These are phyloP conservation scores for Cryptosporidium bovis DNA, from an alignment of 169 alveolate genomes.

Conservation along the genomic window DNA sequence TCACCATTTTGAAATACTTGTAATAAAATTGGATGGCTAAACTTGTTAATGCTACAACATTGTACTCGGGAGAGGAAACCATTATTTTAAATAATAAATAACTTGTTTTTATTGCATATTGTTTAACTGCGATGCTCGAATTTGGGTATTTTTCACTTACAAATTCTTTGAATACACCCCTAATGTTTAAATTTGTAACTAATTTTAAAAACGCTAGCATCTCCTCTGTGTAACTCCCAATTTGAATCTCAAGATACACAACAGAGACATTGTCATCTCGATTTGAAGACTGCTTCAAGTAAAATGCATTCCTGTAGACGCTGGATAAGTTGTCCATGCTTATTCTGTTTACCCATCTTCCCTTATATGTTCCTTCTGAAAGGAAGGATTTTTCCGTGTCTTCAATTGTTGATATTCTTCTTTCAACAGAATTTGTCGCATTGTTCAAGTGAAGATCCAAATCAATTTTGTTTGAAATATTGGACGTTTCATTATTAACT, in stretches of 20 bases:
- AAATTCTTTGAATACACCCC: constrained; percentile 10
- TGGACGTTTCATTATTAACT: too few relatives aligned
- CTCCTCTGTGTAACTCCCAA: constrained; percentile 38
- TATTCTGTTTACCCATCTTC: constrained; percentile 26
- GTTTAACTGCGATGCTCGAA: constrained; percentile 5
- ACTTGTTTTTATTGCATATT: constrained; percentile 7
- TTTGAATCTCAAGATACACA: constrained; percentile 33
- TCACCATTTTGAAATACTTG: constrained; percentile 23
- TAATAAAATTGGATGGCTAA: constrained; percentile 33
- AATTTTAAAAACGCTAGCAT: constrained; percentile 32
- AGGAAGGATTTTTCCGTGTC: constrained; percentile 4
- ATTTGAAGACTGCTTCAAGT: constrained; percentile 27
- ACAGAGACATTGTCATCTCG: constrained; percentile 21
- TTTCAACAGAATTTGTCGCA: not conserved
- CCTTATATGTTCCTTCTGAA: constrained; percentile 31
- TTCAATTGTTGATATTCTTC: constrained; percentile 1
- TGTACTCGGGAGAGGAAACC: constrained; percentile 16
- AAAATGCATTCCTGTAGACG: not conserved
- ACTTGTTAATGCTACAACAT: constrained; percentile 11
- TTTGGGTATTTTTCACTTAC: constrained; percentile 16
- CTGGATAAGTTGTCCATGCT: constrained; percentile 24
- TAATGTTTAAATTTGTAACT: constrained; percentile 27
- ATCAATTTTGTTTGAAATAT: too few relatives aligned
- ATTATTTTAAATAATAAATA: constrained; percentile 14
- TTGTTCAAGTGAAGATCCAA: not conserved